Conservation (phyloP, 306 rosid species). For the Castanea mollissima region DNA sequence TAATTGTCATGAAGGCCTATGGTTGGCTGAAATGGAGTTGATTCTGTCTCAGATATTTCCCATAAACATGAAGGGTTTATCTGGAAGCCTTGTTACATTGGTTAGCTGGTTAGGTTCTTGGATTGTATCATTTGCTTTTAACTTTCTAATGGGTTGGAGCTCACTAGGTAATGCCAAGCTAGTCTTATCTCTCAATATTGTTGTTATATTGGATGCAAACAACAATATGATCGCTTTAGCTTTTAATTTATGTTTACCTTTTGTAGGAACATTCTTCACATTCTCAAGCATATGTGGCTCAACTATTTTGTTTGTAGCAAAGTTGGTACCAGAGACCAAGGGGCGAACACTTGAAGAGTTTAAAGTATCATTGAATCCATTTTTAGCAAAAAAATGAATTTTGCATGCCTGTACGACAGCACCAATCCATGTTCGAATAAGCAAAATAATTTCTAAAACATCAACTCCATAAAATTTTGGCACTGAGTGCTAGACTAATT, state of each 20-base stretch:
- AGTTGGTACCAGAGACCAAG: constrained; percentile 79
- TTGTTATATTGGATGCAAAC: too few relatives aligned
- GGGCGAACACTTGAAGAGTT: constrained; percentile 77
- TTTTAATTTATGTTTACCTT: too few relatives aligned
- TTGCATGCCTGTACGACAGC: too few relatives aligned
- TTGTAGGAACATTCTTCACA: constrained; percentile 61
- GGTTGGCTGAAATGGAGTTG: too few relatives aligned
- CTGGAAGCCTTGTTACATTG: not conserved
- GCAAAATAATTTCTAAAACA: too few relatives aligned
- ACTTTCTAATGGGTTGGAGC: not conserved
- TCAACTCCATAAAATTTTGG: too few relatives aligned
- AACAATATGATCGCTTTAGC: too few relatives aligned
- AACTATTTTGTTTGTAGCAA: constrained; percentile 52
- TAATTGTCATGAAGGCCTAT: too few relatives aligned
- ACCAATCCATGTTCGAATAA: too few relatives aligned
- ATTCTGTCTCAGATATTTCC: not conserved
- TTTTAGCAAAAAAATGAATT: too few relatives aligned
- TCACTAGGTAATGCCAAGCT: not conserved
- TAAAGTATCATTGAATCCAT: constrained; percentile 46
- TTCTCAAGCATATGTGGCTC: constrained; percentile 53
- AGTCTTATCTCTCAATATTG: too few relatives aligned
- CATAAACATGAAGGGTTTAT: not conserved
- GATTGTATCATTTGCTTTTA: not conserved
- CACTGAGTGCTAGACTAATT: too few relatives aligned
- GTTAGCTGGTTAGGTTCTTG: not conserved